phyloP scores from a whole-genome alignment of 2,329 filamentous ascomycete genomes.

The Colletotrichum euphorbiae region DNA sequence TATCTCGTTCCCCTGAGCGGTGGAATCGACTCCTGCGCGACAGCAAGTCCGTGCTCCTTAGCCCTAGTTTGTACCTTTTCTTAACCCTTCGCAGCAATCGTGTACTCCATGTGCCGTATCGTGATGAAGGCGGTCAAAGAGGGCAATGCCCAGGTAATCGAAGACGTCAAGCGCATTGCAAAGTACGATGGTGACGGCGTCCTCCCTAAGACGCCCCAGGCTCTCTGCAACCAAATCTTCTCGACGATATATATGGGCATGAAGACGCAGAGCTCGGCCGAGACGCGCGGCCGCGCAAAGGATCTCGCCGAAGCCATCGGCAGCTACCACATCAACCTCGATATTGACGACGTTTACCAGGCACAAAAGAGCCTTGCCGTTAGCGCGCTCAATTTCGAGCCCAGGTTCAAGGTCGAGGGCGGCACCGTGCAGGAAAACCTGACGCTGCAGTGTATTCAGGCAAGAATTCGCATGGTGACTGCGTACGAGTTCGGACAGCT shows the following conservation, averaged over 20 bases:
- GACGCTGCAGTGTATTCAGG: slow-evolving; percentile 61
- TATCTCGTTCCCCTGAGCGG: slow-evolving; percentile 66
- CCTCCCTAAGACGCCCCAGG: slow-evolving; percentile 66
- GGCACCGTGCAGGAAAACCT: slow-evolving; percentile 71
- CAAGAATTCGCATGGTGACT: slow-evolving; percentile 72
- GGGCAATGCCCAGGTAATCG: slow-evolving; percentile 53
- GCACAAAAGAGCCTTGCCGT: slow-evolving; percentile 71
- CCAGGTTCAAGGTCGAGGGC: slow-evolving; percentile 70
- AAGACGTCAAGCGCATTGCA: slow-evolving; percentile 52
- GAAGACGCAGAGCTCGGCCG: slow-evolving; percentile 71
- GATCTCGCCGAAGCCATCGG: slow-evolving; percentile 72
- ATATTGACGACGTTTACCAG: slow-evolving; percentile 76
- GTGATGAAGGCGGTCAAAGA: slow-evolving; percentile 64
- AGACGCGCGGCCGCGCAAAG: slow-evolving; percentile 75
- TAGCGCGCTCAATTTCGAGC: slow-evolving; percentile 67
- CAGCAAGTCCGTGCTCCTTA: slow-evolving; percentile 44
- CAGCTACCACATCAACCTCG: slow-evolving; percentile 76
- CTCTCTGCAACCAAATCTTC: slow-evolving; percentile 60
- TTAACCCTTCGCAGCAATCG: slow-evolving; percentile 44
- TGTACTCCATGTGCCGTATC: slow-evolving; percentile 64
- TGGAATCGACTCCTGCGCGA: slow-evolving; percentile 71
- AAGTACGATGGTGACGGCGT: slow-evolving; percentile 43
- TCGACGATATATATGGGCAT: slow-evolving; percentile 78
- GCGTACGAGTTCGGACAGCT: slow-evolving; percentile 71
- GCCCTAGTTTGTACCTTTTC: neutral